Evolutionary conservation across 768 basidiomycete genomes (phyloP), one percentile per base, ranked within the genome.

Genomic region (Kwoniella shandongensis): DNA sequence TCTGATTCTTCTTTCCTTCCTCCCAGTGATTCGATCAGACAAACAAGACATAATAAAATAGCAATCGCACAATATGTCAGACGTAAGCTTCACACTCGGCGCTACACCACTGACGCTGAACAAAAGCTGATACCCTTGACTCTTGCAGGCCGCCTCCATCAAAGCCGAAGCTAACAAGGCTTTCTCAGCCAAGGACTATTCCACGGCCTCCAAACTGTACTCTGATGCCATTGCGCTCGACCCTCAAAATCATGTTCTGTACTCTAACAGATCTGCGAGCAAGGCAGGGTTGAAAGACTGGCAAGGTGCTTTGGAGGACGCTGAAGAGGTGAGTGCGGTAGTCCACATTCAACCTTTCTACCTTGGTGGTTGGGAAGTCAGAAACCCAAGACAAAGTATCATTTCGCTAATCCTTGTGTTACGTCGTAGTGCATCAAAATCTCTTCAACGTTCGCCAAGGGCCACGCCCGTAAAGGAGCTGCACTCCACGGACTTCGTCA

Each of bases 81-180:
- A 69, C 67, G 67, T 69, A 23, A 62, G 67, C 57, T 35, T n/a
- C n/a, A n/a, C n/a, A 13, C 26, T 48, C 40, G 1, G n/a, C 35
- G 17, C 11, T 22, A 4, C 45, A 17, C 23, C 45, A 11, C 13
- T 26, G 8, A 25, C 40, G 15, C 26, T 25, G 32, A 40, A 26
- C 30, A 23, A n/a, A 18, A 27, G 35, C 40, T 55, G 48, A 42
- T 30, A 2, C n/a, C 18, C 47, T 7, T 32, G 35, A 8, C 18
- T 20, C 13, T 26, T 39, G 23, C 58, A 83, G 82, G 80, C 79
- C 45, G 80, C 81, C 74, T 79, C 84, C 58, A 81, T 96, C 64
- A 97, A 97, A 80, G 88, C 90, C 72, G 85, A 85, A 72, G 93
- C 92, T 70, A 97, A 97, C 82, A 91, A 92, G 73, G 91, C 93